These are phyloP conservation scores for Trypanosoma cruzi DNA, from an alignment of 208 protist species.

Conservation along the genomic window DNA sequence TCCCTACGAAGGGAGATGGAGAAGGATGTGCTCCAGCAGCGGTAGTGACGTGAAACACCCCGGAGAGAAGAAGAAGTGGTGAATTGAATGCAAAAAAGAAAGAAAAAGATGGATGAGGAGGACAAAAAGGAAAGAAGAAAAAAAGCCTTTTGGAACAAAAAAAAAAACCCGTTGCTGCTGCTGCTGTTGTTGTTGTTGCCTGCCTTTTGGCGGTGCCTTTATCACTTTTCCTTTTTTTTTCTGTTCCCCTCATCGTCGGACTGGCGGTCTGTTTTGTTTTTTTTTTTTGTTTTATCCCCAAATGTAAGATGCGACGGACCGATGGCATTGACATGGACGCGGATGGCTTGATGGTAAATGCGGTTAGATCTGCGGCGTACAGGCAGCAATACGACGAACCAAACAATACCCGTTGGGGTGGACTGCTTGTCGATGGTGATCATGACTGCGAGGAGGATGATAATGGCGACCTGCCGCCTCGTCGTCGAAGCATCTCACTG, in stretches of 20 bases:
- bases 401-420: background rate
- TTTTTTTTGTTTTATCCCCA: no score
- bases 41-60: no score
- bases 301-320: background rate
- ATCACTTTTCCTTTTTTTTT: no score
- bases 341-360: constrained; percentile 15
- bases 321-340: background rate
- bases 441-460: background rate
- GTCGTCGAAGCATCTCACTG: constrained; percentile 3
- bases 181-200: no score
- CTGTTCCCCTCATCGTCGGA: no score
- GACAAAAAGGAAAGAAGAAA: background rate
- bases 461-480: background rate
- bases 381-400: background rate
- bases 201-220: no score
- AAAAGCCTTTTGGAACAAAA: background rate
- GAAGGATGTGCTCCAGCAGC: constrained; percentile 59
- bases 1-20: constrained; percentile 67
- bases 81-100: background rate
- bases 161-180: background rate
- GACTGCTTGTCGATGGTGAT: background rate
- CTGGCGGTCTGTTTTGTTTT: no score
- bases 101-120: background rate
- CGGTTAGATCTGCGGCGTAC: constrained; percentile 1
- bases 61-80: no score